Evolutionary conservation across 1,139 yeast genomes (phyloP).

Genomic region (Nakaseomyces delphensis): DNA sequence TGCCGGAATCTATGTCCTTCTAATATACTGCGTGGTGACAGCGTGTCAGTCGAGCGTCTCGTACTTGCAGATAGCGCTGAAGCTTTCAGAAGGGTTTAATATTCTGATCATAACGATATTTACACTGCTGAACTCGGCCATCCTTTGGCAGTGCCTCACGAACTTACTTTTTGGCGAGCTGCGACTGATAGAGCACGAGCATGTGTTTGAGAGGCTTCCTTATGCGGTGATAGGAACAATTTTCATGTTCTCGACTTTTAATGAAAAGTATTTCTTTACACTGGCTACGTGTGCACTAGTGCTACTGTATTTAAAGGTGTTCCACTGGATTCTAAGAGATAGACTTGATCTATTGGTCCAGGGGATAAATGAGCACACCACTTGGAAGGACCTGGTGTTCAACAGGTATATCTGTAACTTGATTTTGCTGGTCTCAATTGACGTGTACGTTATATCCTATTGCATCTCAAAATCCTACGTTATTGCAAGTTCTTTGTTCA

Average conservation of each 20-base stretch:
- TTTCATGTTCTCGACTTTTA: constrained; percentile 54
- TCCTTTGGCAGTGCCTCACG: constrained; percentile 29
- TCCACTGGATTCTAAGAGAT: constrained; percentile 66
- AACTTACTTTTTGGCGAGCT: constrained; percentile 62
- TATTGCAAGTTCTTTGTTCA: constrained; percentile 6
- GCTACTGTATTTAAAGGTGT: constrained; percentile 52
- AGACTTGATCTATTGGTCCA: constrained; percentile 49
- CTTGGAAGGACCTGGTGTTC: constrained; percentile 28
- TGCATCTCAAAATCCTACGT: constrained; percentile 34
- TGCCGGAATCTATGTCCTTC: constrained; percentile 12
- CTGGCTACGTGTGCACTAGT: constrained; percentile 33
- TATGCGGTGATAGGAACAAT: constrained; percentile 59
- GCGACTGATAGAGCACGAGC: constrained; percentile 68
- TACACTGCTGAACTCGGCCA: constrained; percentile 23
- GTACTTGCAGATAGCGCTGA: constrained; percentile 28
- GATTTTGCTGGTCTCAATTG: constrained; percentile 39
- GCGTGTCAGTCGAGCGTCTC: constrained; percentile 18
- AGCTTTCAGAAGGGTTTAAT: constrained; percentile 38
- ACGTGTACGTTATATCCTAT: constrained; percentile 44
- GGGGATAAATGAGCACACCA: constrained; percentile 32
- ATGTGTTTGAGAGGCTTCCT: constrained; percentile 58
- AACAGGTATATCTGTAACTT: constrained; percentile 37
- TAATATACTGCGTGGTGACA: constrained; percentile 8
- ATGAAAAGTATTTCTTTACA: constrained; percentile 47
- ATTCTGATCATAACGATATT: constrained; percentile 33